Evolutionary conservation across 495 filamentous ascomycete species (phyloP).

Genomic region (Xylaria bambusicola): DNA sequence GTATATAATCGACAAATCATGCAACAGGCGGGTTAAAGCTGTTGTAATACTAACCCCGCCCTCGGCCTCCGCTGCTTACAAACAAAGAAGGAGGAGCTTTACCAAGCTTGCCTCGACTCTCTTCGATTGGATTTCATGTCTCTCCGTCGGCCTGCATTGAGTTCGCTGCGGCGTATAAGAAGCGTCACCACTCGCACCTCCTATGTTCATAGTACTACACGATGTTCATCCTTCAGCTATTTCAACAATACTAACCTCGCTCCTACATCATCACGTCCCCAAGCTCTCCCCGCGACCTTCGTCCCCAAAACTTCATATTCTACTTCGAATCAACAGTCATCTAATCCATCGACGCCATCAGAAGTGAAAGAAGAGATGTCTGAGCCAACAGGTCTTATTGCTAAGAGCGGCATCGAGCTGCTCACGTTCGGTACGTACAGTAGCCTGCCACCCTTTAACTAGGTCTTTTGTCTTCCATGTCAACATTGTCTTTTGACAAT

Average conservation of each 20-base stretch:
- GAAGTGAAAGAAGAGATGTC: slow-evolving; percentile 29
- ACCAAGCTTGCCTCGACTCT: background rate
- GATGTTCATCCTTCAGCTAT: background rate
- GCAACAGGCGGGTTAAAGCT: too few relatives aligned
- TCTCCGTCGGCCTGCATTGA: slow-evolving; percentile 2
- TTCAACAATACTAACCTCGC: background rate
- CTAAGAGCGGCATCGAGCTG: slow-evolving; percentile 59
- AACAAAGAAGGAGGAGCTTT: background rate
- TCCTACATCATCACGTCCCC: background rate
- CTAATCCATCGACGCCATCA: slow-evolving; percentile 1
- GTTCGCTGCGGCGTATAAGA: slow-evolving; percentile 14
- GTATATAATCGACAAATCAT: too few relatives aligned
- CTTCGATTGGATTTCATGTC: slow-evolving; percentile 12
- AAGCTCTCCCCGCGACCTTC: background rate
- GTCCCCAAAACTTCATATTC: slow-evolving; percentile 21
- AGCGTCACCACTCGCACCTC: slow-evolving; percentile 1
- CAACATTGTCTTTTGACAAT: too few relatives aligned
- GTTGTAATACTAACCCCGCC: background rate
- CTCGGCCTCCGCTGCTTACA: background rate
- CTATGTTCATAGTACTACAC: background rate
- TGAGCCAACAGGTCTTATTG: slow-evolving; percentile 52
- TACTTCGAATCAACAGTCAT: slow-evolving; percentile 6
- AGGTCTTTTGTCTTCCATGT: too few relatives aligned
- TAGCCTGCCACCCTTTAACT: too few relatives aligned
- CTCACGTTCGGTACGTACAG: slow-evolving; percentile 46